A percentile compares a stretch with the other conserved stretches of the same genome.
Evolutionary conservation across 2,329 filamentous ascomycete genomes (phyloP).

Genomic region (Dryadomyces quercus-mongolicae): DNA sequence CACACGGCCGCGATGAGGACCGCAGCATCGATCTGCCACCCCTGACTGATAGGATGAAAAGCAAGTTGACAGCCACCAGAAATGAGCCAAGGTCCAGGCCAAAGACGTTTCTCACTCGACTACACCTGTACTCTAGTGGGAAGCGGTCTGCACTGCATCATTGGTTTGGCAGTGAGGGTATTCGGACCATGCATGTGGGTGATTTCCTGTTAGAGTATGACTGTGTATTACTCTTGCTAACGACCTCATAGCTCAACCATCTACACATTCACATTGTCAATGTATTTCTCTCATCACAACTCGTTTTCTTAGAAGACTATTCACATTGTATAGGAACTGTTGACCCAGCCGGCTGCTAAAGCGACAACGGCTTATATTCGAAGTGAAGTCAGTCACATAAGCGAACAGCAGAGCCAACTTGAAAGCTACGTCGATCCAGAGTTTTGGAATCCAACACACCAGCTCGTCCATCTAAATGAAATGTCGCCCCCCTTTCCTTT

Average conservation of each 20-base stretch:
- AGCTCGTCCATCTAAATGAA: constrained; percentile 1
- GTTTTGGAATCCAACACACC: constrained; percentile 1
- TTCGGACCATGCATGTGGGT: not conserved
- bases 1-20: not conserved
- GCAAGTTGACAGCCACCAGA: not conserved
- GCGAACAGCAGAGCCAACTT: not conserved
- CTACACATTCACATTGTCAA: constrained; percentile 5
- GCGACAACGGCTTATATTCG: not conserved
- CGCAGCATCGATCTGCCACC: not conserved
- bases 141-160: constrained; percentile 3
- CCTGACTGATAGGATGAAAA: not conserved
- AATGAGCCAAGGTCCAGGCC: too few species aligned
- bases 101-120: not conserved
- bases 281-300: too few species aligned
- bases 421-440: not conserved
- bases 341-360: not conserved
- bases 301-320: too few species aligned
- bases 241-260: not conserved
- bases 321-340: not conserved
- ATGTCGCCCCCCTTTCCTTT: not conserved
- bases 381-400: not conserved
- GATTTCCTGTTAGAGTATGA: not conserved
- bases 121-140: constrained; percentile 8
- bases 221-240: not conserved
- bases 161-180: constrained; percentile 5